These are phyloP conservation scores for Domatiomyces globalis DNA, from an alignment of 2,329 filamentous ascomycete genomes.

Conservation along the genomic window DNA sequence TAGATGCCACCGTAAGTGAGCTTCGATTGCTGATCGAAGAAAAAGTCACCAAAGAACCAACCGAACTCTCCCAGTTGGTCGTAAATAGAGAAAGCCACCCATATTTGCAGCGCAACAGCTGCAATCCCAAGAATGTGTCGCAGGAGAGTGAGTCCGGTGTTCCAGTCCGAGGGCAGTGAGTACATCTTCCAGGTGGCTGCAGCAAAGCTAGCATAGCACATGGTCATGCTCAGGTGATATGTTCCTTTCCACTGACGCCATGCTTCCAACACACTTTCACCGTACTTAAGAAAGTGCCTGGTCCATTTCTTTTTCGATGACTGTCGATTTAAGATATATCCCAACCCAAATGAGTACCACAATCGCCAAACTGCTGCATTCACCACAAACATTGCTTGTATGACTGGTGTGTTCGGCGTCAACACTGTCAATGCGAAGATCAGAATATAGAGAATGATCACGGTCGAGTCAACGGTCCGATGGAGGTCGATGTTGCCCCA, in stretches of 20 bases:
- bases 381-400: constrained; percentile 63
- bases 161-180: constrained; percentile 70
- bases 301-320: constrained; percentile 91
- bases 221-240: constrained; percentile 80
- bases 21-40: constrained; percentile 79
- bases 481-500: constrained; percentile 74
- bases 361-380: constrained; percentile 74
- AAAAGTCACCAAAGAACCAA: constrained; percentile 99
- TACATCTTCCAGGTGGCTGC: constrained; percentile 97
- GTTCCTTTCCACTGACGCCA: constrained; percentile 97
- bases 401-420: constrained; percentile 62
- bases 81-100: constrained; percentile 87
- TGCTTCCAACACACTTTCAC: constrained; percentile 76
- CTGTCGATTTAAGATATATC: constrained; percentile 69
- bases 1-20: constrained; percentile 96
- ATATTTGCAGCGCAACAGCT: constrained; percentile 73
- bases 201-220: constrained; percentile 79
- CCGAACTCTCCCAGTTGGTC: constrained; percentile 94
- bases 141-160: constrained; percentile 67
- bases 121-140: constrained; percentile 73
- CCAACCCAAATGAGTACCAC: constrained; percentile 84
- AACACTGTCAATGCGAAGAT: constrained; percentile 57
- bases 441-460: constrained; percentile 62
- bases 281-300: constrained; percentile 92
- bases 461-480: constrained; percentile 69